Evolutionary conservation across 768 basidiomycete species (phyloP), one percentile per base, ranked within the genome.

Genomic region (Suillus placidus): DNA sequence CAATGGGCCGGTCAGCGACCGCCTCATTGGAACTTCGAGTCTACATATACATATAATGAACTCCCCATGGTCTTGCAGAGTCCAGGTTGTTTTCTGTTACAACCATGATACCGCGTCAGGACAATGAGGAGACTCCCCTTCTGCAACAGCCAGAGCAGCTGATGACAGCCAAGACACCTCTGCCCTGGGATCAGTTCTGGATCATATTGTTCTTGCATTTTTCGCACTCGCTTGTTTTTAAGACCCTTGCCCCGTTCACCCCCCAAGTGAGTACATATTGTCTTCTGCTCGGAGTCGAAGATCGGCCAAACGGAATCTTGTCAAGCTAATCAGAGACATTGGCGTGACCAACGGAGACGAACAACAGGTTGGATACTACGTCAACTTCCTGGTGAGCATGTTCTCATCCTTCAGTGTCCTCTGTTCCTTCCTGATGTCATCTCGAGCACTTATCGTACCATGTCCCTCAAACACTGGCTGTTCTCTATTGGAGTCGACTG

Each of bases 371-470:
- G 47, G 47, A 49, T 49, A 49, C 47, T 49, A 23, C 6, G 13
- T 26, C 23, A 23, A 23, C 13, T 3, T 49, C 47, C 13, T 49
- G 47, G 47, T 49, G 23, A 49, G 47, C 45, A n/a, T 43, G 43
- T 20, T 20, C 9, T 20, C 18, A 20, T n/a, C 20, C 20, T 45
- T 20, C 43, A 20, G 8, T 10, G 8, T 9, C 43, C 20, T 43
- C 18, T 13, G 23, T 49, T 6, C 13, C 23, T 49, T 49, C 13
- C 43, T 45, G 20, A 45, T 20, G 43, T 45, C 9, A 9, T 45
- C 43, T 45, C 43, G 43, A 92, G 90, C 86, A 91, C 83, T 91
- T 90, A 4, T 73, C 90, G 37, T 92, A 91, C 77, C 92, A 89
- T 68, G 78, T 89, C 26, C 86, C 90, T 0, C 88, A 92, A 73